Base-by-base conservation (phyloP, 768 basidiomycete genomes). In the Pleurotus tuber-regium region DNA sequence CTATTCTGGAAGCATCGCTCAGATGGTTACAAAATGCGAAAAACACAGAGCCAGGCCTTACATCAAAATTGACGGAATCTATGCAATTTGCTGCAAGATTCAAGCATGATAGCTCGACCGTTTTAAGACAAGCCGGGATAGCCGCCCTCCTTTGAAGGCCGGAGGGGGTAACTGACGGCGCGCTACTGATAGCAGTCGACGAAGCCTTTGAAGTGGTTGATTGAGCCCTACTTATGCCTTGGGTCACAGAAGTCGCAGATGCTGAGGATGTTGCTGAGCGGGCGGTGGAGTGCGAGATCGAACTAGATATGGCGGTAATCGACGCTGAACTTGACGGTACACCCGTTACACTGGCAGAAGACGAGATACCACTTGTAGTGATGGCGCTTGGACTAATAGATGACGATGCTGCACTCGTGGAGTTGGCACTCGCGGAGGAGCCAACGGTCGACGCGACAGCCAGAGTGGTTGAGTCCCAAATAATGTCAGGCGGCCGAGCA, bases 21-120 rank as follows among this genome's bases (percentile, higher is more conserved):
- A 36, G 5, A 24, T 26, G 11, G 38, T 11, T 8, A n/a, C 4
- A 18, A 8, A 4, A 21, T 25, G 2, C 35, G 4, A 10, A n/a
- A 14, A 39, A 25, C 36, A 9, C 16, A 30, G 7, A 12, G 16
- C 2, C 5, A 9, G 43, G n/a, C n/a, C 54, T 30, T 28, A 56
- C 54, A 18, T 29, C 54, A 4, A 30, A 31, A 24, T 42, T 23
- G 21, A 52, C 51, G 4, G 39, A 42, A 40, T 48, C 29, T 9
- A 56, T 48, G 26, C 54, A 56, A 21, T 56, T 52, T 3, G 54
- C 54, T 1, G 54, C 51, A 23, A 56, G 16, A 30, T 56, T 56
- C 11, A 46, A 28, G 38, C 54, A 56, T 1, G 54, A 56, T 7
- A 56, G 38, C 33, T 56, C 54, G 6, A 52, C 51, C 3, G 54